Base-by-base conservation (phyloP, 768 basidiomycete genomes). In the Suillus spraguei region DNA sequence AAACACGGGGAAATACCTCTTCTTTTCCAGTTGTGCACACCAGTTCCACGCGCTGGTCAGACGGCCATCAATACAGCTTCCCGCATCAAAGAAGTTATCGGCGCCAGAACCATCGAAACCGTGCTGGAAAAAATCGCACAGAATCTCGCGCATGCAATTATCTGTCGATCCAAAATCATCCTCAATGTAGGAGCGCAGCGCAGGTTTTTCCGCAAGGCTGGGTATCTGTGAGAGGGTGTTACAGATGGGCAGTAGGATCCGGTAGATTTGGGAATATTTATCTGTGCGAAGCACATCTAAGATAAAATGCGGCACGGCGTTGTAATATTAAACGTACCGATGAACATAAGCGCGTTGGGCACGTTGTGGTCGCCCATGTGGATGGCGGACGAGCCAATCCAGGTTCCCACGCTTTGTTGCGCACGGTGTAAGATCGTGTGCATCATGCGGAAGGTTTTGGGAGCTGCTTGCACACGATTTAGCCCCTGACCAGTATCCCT, bases 11-110 rank as follows among this genome's bases (percentile, higher is more conserved):
- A 94, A 93, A 71, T 87, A 95, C 56, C 87, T 80, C 78, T 95
- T 95, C 80, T 94, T 95, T 80, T 94, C 93, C 67, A 95, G 74
- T 53, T 81, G 82, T 56, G 88, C 87, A 77, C 93, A 95, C 93
- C 93, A 95, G 72, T 95, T 93, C 93, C 93, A 95, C 5, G 93
- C 93, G 73, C 91, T 93, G 36, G 93, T 95, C 69, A 95, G 75
- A 4, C 93, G 83, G 14, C 92, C 92, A 69, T 94, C 92, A 67
- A 94, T 94, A 68, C 84, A 85, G 28, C 90, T 92, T 20, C 93
- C 92, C 44, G 92, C 93, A 71, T 94, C 92, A 72, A 90, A 93
- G 79, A 92, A 94, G 73, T 92, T 94, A 71, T 94, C 92, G 4
- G 92, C 93, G n/a, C 93, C 93, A 32, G 90, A 92, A 1, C 93